Evolutionary conservation across 2,329 filamentous ascomycete species (phyloP).

Genomic region (Calonectria leucothoes): DNA sequence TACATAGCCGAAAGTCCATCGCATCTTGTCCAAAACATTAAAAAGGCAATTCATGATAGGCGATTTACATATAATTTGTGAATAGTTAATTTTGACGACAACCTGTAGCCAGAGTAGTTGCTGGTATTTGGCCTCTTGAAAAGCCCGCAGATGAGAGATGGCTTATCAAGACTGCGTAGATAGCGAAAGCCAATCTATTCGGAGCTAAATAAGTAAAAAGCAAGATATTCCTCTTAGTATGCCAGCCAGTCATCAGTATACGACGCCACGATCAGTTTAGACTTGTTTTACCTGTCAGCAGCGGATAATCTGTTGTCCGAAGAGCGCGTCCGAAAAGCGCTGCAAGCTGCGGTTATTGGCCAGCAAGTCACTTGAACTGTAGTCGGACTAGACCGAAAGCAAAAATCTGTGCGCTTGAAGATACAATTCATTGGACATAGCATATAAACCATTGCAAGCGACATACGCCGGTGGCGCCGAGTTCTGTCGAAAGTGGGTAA

Average conservation of each 20-base stretch:
- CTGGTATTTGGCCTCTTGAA: not conserved
- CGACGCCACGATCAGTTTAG: not conserved
- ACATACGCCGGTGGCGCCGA: not conserved
- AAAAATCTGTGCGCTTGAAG: not conserved
- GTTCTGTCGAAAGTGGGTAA: not conserved
- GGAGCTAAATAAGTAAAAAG: not conserved
- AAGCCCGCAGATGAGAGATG: not conserved
- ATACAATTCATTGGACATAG: not conserved
- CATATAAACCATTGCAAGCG: no score
- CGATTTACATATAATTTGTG: no score
- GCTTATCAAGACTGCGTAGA: not conserved
- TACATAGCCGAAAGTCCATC: no score
- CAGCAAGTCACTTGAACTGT: not conserved
- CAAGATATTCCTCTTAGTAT: no score
- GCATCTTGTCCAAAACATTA: no score
- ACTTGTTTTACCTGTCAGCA: slow-evolving; percentile 6
- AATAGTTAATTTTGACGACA: no score
- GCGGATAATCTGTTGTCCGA: slow-evolving; percentile 22
- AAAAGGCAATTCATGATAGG: no score
- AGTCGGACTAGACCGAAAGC: not conserved
- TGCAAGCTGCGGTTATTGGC: not conserved
- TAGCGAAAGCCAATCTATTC: not conserved
- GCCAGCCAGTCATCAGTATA: not conserved
- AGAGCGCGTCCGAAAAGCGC: slow-evolving; percentile 5
- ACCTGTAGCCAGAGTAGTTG: no score